Evolutionary conservation across 768 basidiomycete genomes (phyloP).

Genomic region (Russula sp.): DNA sequence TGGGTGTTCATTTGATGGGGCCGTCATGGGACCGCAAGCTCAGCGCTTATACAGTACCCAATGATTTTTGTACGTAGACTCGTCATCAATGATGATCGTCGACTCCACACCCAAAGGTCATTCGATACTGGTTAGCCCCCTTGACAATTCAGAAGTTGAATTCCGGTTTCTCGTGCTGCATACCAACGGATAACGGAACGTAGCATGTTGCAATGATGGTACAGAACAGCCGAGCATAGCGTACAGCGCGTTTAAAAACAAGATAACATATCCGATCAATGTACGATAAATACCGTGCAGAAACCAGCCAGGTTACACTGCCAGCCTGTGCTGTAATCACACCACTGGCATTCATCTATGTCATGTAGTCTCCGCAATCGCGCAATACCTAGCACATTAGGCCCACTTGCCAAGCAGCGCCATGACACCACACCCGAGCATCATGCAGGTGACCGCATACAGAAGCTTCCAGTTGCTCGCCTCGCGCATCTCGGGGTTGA

Average conservation of each 20-base stretch:
- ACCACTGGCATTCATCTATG: background rate
- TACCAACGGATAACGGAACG: no score
- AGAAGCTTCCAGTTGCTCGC: constrained; percentile 56
- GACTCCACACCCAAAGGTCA: background rate
- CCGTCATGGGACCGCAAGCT: no score
- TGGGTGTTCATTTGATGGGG: no score
- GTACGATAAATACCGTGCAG: background rate
- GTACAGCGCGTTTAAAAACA: background rate
- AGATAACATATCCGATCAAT: background rate
- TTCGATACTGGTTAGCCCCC: background rate
- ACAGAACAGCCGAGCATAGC: background rate
- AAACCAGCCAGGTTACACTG: background rate
- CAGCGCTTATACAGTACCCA: no score
- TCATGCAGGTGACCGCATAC: constrained; percentile 73
- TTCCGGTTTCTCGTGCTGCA: background rate
- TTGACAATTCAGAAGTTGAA: background rate
- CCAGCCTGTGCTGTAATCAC: background rate
- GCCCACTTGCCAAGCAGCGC: constrained; percentile 88
- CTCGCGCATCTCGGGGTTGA: constrained; percentile 81
- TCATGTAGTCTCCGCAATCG: background rate
- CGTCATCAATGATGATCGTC: background rate
- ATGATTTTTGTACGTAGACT: no score
- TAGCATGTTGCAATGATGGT: background rate
- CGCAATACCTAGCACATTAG: constrained; percentile 27
- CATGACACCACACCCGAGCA: constrained; percentile 86